Percentiles rank a stretch among this genome's conserved stretches.
Evolutionary conservation across 805 yeast species (phyloP).

Genomic region (Scheffersomyces stipitis): DNA sequence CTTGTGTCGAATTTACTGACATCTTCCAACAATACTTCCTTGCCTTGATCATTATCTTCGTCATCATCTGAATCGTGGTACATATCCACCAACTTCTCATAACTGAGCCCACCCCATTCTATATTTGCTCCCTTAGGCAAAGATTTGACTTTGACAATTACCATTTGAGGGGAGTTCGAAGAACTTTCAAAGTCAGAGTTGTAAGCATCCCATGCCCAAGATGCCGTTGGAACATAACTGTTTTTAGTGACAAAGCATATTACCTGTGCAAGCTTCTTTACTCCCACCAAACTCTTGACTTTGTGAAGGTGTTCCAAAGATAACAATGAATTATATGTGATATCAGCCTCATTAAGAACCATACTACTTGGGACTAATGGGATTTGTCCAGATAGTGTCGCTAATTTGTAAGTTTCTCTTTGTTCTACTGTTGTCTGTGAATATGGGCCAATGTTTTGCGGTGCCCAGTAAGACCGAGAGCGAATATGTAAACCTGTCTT

Average conservation of each 20-base stretch:
- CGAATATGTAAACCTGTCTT: conserved; percentile 85
- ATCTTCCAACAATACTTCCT: not conserved
- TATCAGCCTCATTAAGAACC: conserved; percentile 36
- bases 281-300: conserved; percentile 56
- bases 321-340: conserved; percentile 42
- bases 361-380: conserved; percentile 76
- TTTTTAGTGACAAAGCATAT: conserved; percentile 55
- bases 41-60: conserved; percentile 17
- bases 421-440: conserved; percentile 73
- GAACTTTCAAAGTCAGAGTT: conserved; percentile 14
- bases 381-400: conserved; percentile 85
- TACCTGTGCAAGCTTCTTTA: conserved; percentile 43
- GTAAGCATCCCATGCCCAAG: conserved; percentile 49
- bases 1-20: not conserved
- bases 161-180: conserved; percentile 27
- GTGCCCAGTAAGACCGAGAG: conserved; percentile 96
- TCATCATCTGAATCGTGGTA: conserved; percentile 46
- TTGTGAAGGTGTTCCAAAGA: conserved; percentile 74
- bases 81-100: conserved; percentile 34
- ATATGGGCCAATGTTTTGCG: conserved; percentile 96
- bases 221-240: conserved; percentile 26
- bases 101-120: conserved; percentile 75
- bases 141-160: conserved; percentile 53
- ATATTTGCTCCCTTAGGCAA: conserved; percentile 65
- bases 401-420: conserved; percentile 39